phyloP scores from a whole-genome alignment of 31 red algal genomes.

The Bonnemaisonia californica region DNA sequence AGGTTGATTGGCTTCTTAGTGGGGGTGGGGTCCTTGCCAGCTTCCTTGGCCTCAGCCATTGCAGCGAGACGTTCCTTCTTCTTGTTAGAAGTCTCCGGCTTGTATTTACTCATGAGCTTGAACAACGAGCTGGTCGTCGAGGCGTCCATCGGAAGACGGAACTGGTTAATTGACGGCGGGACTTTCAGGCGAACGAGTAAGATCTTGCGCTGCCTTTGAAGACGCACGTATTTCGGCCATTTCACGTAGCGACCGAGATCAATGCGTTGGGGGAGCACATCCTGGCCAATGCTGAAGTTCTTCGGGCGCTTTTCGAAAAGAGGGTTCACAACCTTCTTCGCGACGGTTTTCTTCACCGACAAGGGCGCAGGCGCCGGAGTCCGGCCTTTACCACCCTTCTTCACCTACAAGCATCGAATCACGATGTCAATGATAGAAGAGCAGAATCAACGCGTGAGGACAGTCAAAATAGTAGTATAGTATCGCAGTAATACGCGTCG shows the following conservation, averaged over 20 bases:
- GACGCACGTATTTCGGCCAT: slow-evolving; percentile 96
- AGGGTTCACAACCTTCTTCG: slow-evolving; percentile 75
- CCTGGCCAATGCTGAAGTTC: slow-evolving; percentile 98
- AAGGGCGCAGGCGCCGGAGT: slow-evolving; percentile 73
- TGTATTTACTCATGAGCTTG: slow-evolving; percentile 92
- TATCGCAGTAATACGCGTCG: too few relatives aligned
- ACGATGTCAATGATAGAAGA: too few relatives aligned
- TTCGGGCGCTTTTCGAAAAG: slow-evolving; percentile 89
- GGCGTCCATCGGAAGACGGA: slow-evolving; percentile 89
- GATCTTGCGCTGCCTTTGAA: slow-evolving; percentile 97
- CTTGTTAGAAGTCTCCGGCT: slow-evolving; percentile 79
- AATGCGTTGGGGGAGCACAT: slow-evolving; percentile 75
- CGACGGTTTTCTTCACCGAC: slow-evolving; percentile 63
- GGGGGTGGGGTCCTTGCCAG: slow-evolving; percentile 66
- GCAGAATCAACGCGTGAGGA: too few relatives aligned
- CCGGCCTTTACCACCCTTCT: slow-evolving; percentile 70
- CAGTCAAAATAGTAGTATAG: too few relatives aligned
- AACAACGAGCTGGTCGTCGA: slow-evolving; percentile 78
- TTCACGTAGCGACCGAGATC: slow-evolving; percentile 91
- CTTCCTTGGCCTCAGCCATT: slow-evolving; percentile 81
- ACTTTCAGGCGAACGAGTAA: slow-evolving; percentile 94
- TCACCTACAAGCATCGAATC: too few relatives aligned
- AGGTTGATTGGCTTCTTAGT: slow-evolving; percentile 91
- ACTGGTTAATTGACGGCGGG: slow-evolving; percentile 95
- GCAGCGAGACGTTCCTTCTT: slow-evolving; percentile 89